phyloP scores from a whole-genome alignment of 106 monocot genomes.

The Cymbidium sinense region DNA sequence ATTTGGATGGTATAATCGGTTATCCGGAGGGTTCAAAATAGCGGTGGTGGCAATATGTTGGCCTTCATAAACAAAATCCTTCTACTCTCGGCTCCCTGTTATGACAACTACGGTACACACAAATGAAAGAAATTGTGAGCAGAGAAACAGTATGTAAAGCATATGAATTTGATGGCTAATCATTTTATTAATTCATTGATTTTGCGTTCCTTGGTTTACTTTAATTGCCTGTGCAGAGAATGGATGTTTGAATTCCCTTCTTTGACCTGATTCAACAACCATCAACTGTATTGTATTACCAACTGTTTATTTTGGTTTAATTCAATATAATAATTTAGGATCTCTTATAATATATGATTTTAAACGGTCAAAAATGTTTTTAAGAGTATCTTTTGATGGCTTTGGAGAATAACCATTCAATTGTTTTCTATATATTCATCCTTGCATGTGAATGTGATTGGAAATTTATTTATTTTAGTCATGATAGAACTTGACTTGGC shows the following conservation, averaged over 20 bases:
- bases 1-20: slow-evolving; percentile 25
- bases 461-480: not conserved
- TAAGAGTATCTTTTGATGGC: not conserved
- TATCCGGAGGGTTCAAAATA: slow-evolving; percentile 15
- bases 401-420: not conserved
- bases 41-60: slow-evolving; percentile 22
- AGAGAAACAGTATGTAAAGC: slow-evolving; percentile 9
- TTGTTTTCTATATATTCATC: not conserved
- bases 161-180: slow-evolving; percentile 15
- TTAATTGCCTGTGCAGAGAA: not conserved
- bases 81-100: slow-evolving; percentile 10
- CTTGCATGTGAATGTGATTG: not conserved
- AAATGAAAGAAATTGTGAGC: slow-evolving; percentile 16
- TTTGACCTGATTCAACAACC: not conserved
- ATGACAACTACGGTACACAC: slow-evolving; percentile 18
- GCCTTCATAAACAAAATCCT: slow-evolving; percentile 16
- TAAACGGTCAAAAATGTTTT: not conserved
- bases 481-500: not conserved
- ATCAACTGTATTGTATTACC: not conserved
- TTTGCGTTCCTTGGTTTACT: not conserved
- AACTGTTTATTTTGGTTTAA: not conserved
- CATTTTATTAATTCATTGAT: not conserved
- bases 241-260: not conserved
- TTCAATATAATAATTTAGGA: not conserved
- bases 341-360: not conserved